These are phyloP conservation scores for Mytilinidion resinicola DNA, from an alignment of 495 filamentous ascomycete genomes.

Conservation along the genomic window DNA sequence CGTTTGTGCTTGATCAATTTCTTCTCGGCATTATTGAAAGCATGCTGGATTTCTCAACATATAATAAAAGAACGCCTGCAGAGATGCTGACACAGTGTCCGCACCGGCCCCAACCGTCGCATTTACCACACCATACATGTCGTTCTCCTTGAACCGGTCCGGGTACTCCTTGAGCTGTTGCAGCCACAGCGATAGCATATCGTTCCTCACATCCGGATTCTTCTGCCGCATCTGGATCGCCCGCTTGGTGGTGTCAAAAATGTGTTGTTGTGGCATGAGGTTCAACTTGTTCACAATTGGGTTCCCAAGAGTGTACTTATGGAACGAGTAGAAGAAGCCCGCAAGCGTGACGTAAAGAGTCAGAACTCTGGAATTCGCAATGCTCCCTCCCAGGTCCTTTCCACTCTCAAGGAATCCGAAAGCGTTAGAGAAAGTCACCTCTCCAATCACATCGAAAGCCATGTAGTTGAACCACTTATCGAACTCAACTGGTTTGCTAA, in stretches of 20 bases:
- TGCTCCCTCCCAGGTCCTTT: conserved; percentile 38
- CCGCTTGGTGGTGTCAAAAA: conserved; percentile 39
- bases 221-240: conserved; percentile 40
- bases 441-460: conserved; percentile 36
- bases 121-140: conserved; percentile 38
- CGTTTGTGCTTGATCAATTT: conserved; percentile 37
- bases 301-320: conserved; percentile 39
- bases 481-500: conserved; percentile 26
- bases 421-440: conserved; percentile 30
- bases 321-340: conserved; percentile 40
- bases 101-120: conserved; percentile 42
- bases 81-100: conserved; percentile 40
- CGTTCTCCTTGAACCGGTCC: conserved; percentile 39
- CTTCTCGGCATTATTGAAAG: conserved; percentile 30
- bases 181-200: conserved; percentile 46
- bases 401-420: conserved; percentile 42
- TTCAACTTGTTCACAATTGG: conserved; percentile 39
- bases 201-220: conserved; percentile 36
- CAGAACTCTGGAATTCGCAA: conserved; percentile 14
- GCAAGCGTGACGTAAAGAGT: conserved; percentile 31
- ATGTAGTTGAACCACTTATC: conserved; percentile 38
- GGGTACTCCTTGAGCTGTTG: conserved; percentile 34
- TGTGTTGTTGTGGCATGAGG: conserved; percentile 39
- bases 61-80: conserved; percentile 40
- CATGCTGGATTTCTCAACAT: conserved; percentile 33